These are phyloP conservation scores for Setaria viridis DNA, from an alignment of 202 grass and related monocot genomes.

Conservation along the genomic window DNA sequence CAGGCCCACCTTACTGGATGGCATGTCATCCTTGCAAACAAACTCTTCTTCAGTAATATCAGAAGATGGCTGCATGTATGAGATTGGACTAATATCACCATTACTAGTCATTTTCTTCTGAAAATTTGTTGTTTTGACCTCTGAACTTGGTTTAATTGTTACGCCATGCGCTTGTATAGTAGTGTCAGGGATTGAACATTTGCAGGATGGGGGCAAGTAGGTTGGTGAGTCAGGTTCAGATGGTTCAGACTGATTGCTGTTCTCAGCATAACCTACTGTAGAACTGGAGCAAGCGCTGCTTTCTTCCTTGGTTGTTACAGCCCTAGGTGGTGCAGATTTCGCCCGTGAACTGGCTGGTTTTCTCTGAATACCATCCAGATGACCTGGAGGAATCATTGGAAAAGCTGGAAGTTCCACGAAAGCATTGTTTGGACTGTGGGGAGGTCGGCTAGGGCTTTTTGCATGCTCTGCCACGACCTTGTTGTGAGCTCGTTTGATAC, in stretches of 20 bases:
- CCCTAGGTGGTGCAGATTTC: constrained; percentile 53
- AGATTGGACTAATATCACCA: constrained; percentile 47
- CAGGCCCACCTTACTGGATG: constrained; percentile 39
- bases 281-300: constrained; percentile 48
- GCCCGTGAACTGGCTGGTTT: constrained; percentile 44
- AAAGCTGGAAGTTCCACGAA: constrained; percentile 35
- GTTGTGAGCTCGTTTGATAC: constrained; percentile 58
- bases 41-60: constrained; percentile 56
- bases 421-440: constrained; percentile 42
- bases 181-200: constrained; percentile 39
- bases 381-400: constrained; percentile 46
- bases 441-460: constrained; percentile 54
- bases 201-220: constrained; percentile 46
- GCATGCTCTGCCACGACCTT: constrained; percentile 49
- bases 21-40: constrained; percentile 69
- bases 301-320: constrained; percentile 42
- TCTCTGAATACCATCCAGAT: constrained; percentile 41
- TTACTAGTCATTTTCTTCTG: constrained; percentile 60
- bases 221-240: constrained; percentile 58
- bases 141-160: constrained; percentile 50
- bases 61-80: constrained; percentile 55
- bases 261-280: constrained; percentile 47
- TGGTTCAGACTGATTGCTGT: constrained; percentile 49
- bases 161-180: constrained; percentile 51
- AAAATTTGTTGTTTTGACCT: constrained; percentile 54